Percentiles rank a stretch among this genome's conserved stretches.
Conservation (phyloP, 768 basidiomycete species). For the Trametes punicea region DNA sequence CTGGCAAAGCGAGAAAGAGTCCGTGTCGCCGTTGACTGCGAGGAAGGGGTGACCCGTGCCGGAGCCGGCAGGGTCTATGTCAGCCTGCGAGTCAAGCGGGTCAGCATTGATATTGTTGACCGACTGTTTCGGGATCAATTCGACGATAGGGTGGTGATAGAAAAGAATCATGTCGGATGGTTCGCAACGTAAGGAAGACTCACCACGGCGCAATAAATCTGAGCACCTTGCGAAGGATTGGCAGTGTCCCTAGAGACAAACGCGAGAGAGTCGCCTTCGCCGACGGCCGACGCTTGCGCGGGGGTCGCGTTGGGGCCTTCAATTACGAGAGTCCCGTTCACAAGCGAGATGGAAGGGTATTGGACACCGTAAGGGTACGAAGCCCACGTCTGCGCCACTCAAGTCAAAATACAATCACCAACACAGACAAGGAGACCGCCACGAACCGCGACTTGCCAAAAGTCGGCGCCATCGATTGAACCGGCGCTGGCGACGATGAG, state of each 20-base stretch:
- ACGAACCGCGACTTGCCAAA: slow-evolving; percentile 45
- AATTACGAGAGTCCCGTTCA: slow-evolving; percentile 38
- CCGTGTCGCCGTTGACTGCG: slow-evolving; percentile 22
- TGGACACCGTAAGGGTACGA: slow-evolving; percentile 48
- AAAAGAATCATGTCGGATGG: too few species aligned
- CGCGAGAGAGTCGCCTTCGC: slow-evolving; percentile 31
- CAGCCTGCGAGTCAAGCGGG: slow-evolving; percentile 7
- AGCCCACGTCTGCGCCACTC: slow-evolving; percentile 38
- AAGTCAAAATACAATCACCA: neutral
- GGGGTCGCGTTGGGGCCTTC: slow-evolving; percentile 29
- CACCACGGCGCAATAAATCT: slow-evolving; percentile 37
- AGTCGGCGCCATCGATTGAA: slow-evolving; percentile 32
- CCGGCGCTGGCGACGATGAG: slow-evolving; percentile 41
- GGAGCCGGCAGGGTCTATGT: slow-evolving; percentile 21
- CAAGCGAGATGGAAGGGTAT: slow-evolving; percentile 40
- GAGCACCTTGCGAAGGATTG: slow-evolving; percentile 28
- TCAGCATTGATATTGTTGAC: neutral
- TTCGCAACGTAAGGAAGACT: neutral
- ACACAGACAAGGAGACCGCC: neutral
- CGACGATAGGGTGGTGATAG: too few species aligned
- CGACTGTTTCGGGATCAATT: too few species aligned
- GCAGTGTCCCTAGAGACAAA: slow-evolving; percentile 38
- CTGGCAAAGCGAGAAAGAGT: slow-evolving; percentile 21
- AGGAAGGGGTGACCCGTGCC: slow-evolving; percentile 24
- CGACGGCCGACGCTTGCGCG: slow-evolving; percentile 35